Percentiles rank a stretch among this genome's conserved stretches.
Evolutionary conservation across 2,329 filamentous ascomycete genomes (phyloP).

Genomic region (Colletotrichum sidae): DNA sequence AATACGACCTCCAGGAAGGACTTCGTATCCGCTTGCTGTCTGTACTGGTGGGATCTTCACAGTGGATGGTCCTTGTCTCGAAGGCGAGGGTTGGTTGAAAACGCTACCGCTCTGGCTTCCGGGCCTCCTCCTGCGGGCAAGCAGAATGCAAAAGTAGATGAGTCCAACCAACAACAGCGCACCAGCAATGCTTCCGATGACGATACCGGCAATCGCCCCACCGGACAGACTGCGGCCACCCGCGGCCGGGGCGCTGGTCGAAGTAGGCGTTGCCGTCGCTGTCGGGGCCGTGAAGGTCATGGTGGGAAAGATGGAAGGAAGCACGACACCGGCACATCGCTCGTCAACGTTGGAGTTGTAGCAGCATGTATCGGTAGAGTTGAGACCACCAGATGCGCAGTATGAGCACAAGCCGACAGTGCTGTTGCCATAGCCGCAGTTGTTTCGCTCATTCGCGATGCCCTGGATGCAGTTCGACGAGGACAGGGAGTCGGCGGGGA

Average conservation of each 20-base stretch:
- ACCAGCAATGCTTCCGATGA: conserved; percentile 82
- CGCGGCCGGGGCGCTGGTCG: conserved; percentile 45
- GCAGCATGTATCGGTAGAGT: conserved; percentile 96
- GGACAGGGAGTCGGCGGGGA: conserved; percentile 83
- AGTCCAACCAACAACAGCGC: conserved; percentile 76
- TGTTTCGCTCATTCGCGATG: conserved; percentile 81
- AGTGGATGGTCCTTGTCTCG: conserved; percentile 61
- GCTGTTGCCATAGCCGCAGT: conserved; percentile 85
- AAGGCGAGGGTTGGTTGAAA: conserved; percentile 90
- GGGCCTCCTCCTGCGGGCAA: conserved; percentile 61
- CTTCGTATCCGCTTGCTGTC: conserved; percentile 69
- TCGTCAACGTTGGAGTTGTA: conserved; percentile 81
- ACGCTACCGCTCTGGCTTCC: conserved; percentile 76
- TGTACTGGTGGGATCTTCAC: conserved; percentile 48
- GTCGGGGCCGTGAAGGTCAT: conserved; percentile 68
- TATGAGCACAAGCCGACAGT: conserved; percentile 86
- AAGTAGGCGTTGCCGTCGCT: conserved; percentile 55
- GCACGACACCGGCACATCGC: conserved; percentile 79
- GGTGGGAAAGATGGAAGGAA: conserved; percentile 80
- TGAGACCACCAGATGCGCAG: conserved; percentile 84
- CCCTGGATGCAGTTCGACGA: conserved; percentile 79
- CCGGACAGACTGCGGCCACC: conserved; percentile 70
- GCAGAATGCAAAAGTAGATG: conserved; percentile 73
- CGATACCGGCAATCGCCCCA: conserved; percentile 92
- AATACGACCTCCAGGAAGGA: conserved; percentile 88